Conservation (phyloP, 768 basidiomycete species). For the Rossbeevera mucosa region DNA sequence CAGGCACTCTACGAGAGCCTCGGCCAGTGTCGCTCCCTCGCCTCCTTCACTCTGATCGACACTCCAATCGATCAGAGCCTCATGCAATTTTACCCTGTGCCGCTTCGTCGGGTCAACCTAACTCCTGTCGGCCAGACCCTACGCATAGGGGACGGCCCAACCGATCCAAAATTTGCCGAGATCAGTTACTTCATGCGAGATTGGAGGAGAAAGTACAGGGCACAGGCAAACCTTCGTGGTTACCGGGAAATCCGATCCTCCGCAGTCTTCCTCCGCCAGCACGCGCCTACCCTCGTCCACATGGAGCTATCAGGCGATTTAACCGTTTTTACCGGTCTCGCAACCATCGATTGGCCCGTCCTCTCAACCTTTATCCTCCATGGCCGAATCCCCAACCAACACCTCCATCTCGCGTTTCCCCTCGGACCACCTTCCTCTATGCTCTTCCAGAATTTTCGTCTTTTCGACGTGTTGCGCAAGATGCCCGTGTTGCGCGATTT, state of each 20-base stretch:
- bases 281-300: slow-evolving; percentile 28
- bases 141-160: slow-evolving; percentile 33
- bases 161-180: slow-evolving; percentile 30
- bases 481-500: slow-evolving; percentile 31
- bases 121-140: slow-evolving; percentile 33
- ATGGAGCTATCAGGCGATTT: slow-evolving; percentile 31
- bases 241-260: slow-evolving; percentile 28
- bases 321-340: slow-evolving; percentile 23
- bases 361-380: slow-evolving; percentile 30
- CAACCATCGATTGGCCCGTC: slow-evolving; percentile 29
- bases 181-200: slow-evolving; percentile 33
- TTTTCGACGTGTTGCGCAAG: slow-evolving; percentile 29
- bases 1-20: slow-evolving; percentile 27
- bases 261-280: slow-evolving; percentile 27
- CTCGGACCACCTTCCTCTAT: not conserved
- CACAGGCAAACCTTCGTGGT: slow-evolving; percentile 28
- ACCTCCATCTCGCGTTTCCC: slow-evolving; percentile 13
- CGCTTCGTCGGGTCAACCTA: slow-evolving; percentile 25
- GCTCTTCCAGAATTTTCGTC: not conserved
- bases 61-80: slow-evolving; percentile 35
- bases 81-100: slow-evolving; percentile 25
- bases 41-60: slow-evolving; percentile 28
- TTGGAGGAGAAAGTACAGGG: slow-evolving; percentile 34
- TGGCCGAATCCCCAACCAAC: slow-evolving; percentile 23
- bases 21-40: slow-evolving; percentile 25